These are phyloP conservation scores for Meira nashicola DNA, from an alignment of 1,284 basidiomycete species.

Conservation along the genomic window DNA sequence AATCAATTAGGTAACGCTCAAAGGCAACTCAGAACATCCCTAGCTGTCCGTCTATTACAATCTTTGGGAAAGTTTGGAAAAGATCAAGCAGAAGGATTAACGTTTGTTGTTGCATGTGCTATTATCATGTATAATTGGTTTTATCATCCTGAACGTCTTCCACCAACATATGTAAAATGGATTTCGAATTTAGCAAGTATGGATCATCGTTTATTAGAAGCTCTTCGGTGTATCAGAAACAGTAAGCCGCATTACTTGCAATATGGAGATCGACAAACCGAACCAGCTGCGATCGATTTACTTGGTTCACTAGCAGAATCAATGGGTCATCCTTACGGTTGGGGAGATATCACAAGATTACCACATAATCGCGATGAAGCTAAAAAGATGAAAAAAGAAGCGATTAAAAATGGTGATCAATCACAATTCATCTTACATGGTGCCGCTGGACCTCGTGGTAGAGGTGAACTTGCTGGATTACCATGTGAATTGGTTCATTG, in stretches of 20 bases:
- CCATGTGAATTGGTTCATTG: conserved; percentile 54
- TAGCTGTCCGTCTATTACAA: neutral
- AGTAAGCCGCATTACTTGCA: conserved; percentile 39
- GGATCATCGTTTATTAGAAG: conserved; percentile 49
- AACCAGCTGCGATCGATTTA: conserved; percentile 24
- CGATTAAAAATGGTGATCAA: conserved; percentile 9
- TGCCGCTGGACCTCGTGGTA: conserved; percentile 30
- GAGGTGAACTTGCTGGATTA: conserved; percentile 45
- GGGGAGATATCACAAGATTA: conserved; percentile 36
- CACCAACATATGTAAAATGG: conserved; percentile 51
- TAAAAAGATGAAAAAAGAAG: conserved; percentile 12
- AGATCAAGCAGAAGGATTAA: conserved; percentile 35
- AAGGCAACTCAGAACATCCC: neutral
- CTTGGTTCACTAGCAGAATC: conserved; percentile 33
- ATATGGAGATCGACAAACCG: conserved; percentile 39
- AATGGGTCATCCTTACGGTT: conserved; percentile 37
- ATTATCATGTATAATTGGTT: conserved; percentile 51
- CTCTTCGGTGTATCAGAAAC: conserved; percentile 40
- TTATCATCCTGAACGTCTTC: conserved; percentile 47
- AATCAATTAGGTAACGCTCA: neutral
- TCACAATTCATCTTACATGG: conserved; percentile 28
- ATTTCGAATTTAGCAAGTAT: conserved; percentile 50
- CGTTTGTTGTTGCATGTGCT: conserved; percentile 44
- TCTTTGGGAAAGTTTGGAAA: conserved; percentile 12
- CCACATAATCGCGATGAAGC: conserved; percentile 27